Percentiles rank a stretch among this genome's conserved stretches.
Conservation (phyloP, 257 asterid genomes). For the Solanum lycopersicoides region DNA sequence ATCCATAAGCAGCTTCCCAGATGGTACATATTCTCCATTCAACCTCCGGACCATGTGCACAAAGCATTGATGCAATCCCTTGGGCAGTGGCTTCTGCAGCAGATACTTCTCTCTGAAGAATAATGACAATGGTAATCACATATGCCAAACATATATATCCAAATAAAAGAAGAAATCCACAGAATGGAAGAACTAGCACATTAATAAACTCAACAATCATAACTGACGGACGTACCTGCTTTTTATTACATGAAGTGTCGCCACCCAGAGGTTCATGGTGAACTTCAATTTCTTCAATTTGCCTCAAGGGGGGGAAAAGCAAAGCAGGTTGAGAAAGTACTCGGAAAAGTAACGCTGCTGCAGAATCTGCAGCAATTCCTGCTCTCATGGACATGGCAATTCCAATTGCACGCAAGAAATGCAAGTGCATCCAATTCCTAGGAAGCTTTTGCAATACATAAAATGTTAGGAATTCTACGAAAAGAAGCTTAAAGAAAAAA, state of each 20-base stretch:
- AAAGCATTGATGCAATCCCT: constrained; percentile 99
- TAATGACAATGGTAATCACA: neutral
- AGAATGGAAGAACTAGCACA: neutral
- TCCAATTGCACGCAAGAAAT: constrained; percentile 96
- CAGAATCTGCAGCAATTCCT: constrained; percentile 96
- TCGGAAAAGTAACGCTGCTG: constrained; percentile 96
- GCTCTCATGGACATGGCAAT: constrained; percentile 98
- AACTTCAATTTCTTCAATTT: constrained; percentile 83
- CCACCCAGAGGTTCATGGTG: constrained; percentile 58
- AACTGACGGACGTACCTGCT: constrained; percentile 39
- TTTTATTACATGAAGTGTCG: constrained; percentile 46
- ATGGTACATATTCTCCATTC: constrained; percentile 99
- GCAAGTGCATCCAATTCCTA: constrained; percentile 98
- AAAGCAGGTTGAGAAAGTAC: constrained; percentile 96
- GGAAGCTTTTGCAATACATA: constrained; percentile 60
- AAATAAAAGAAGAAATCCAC: neutral
- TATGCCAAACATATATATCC: neutral
- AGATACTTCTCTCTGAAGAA: constrained; percentile 66
- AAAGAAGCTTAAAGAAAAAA: neutral
- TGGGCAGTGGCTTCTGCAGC: constrained; percentile 95
- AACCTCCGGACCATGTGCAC: constrained; percentile 98
- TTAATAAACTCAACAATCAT: constrained; percentile 4
- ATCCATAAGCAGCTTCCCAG: constrained; percentile 99
- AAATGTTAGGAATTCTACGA: neutral
- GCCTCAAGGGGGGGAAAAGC: constrained; percentile 86